A percentile compares a stretch with the other conserved stretches of the same genome.
Conservation (phyloP, 2,329 filamentous ascomycete genomes). For the Colletotrichum higginsianum region DNA sequence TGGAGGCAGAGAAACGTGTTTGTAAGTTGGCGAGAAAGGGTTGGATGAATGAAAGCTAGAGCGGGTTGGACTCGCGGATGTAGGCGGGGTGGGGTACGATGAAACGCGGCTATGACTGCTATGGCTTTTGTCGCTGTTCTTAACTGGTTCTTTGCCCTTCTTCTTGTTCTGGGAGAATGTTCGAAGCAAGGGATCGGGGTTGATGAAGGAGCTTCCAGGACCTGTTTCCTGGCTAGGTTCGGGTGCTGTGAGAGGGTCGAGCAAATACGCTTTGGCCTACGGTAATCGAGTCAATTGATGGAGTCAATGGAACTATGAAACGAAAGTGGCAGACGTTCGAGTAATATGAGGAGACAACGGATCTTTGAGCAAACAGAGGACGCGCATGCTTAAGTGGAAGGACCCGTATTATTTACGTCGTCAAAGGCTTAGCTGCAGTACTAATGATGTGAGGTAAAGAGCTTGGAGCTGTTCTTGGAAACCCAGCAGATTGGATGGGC, state of each 20-base stretch:
- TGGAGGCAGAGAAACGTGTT: constrained; percentile 49
- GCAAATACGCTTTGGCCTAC: constrained; percentile 76
- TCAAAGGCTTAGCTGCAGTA: constrained; percentile 40
- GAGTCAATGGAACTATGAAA: neutral
- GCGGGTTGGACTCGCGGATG: constrained; percentile 67
- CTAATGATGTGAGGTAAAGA: constrained; percentile 30
- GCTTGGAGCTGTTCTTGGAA: constrained; percentile 40
- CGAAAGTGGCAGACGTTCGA: neutral
- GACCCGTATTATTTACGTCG: constrained; percentile 44
- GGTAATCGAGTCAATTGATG: constrained; percentile 8
- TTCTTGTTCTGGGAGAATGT: constrained; percentile 47
- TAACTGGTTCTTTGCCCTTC: constrained; percentile 40
- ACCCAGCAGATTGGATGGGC: constrained; percentile 31
- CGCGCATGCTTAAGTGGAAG: constrained; percentile 34
- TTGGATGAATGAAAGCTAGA: constrained; percentile 63
- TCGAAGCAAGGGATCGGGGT: constrained; percentile 46
- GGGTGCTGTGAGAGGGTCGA: constrained; percentile 78
- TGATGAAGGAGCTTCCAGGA: constrained; percentile 70
- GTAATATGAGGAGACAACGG: constrained; percentile 9
- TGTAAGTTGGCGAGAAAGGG: constrained; percentile 53
- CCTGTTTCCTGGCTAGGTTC: constrained; percentile 79
- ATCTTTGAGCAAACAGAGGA: constrained; percentile 20
- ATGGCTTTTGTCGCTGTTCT: constrained; percentile 17
- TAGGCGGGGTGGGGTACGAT: constrained; percentile 63
- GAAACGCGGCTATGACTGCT: constrained; percentile 30